A percentile compares a stretch with the other conserved stretches of the same genome.
These are phyloP conservation scores for Inga laurina DNA, from an alignment of 306 rosid species.

Conservation along the genomic window DNA sequence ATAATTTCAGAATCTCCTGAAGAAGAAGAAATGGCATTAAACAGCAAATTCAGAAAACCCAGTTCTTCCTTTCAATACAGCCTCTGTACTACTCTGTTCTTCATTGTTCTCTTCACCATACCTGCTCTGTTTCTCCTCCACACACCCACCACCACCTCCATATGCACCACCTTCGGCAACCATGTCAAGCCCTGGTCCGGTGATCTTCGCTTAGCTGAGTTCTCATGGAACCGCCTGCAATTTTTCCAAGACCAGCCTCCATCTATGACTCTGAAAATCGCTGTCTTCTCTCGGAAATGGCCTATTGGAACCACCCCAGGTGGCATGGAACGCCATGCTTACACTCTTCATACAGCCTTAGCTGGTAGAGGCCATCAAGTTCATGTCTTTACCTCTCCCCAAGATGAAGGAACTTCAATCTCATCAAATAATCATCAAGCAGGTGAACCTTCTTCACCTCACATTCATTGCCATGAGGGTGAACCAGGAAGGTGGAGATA, in stretches of 20 bases:
- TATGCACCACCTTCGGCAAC: conserved; percentile 50
- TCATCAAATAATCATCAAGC: conserved; percentile 23
- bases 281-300: conserved; percentile 95
- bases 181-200: conserved; percentile 64
- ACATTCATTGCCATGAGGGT: conserved; percentile 81
- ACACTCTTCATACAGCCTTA: conserved; percentile 81
- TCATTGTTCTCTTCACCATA: conserved; percentile 69
- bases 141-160: conserved; percentile 58
- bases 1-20: conserved; percentile 21
- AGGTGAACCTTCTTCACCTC: conserved; percentile 51
- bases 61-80: conserved; percentile 45
- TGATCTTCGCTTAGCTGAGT: conserved; percentile 68
- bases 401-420: conserved; percentile 23
- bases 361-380: conserved; percentile 81
- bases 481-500: conserved; percentile 86
- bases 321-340: conserved; percentile 97
- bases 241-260: conserved; percentile 45
- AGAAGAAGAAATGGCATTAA: conserved; percentile 57
- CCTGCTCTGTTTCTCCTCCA: conserved; percentile 73
- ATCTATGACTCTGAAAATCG: conserved; percentile 57
- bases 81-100: conserved; percentile 72
- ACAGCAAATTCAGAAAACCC: conserved; percentile 56
- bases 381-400: conserved; percentile 78
- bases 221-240: conserved; percentile 81
- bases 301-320: conserved; percentile 83